These are phyloP conservation scores for Fusarium coffeatum DNA, from an alignment of 2,329 filamentous ascomycete genomes.

Conservation along the genomic window DNA sequence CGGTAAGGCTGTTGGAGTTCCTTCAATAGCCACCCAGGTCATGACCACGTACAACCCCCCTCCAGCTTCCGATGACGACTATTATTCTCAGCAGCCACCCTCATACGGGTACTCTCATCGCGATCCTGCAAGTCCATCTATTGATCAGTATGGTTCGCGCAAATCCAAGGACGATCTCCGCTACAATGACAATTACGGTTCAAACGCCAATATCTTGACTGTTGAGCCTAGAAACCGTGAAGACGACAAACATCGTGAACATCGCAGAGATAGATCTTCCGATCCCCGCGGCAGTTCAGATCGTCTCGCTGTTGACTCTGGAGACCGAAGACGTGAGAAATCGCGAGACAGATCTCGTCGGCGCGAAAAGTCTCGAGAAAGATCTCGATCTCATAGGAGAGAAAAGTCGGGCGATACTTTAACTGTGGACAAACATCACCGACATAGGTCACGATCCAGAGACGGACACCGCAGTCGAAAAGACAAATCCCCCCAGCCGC, in stretches of 20 bases:
- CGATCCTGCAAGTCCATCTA: constrained; percentile 32
- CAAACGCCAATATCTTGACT: constrained; percentile 55
- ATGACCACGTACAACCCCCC: constrained; percentile 45
- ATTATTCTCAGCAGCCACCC: constrained; percentile 27
- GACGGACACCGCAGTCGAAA: constrained; percentile 42
- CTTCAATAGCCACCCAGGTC: constrained; percentile 39
- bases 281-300: constrained; percentile 39
- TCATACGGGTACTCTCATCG: constrained; percentile 29
- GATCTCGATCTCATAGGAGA: constrained; percentile 36
- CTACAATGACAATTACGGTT: constrained; percentile 53
- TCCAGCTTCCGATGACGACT: constrained; percentile 15
- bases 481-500: constrained; percentile 61
- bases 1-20: constrained; percentile 38
- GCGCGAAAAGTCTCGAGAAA: constrained; percentile 45
- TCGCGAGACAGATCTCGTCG: constrained; percentile 39
- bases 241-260: constrained; percentile 51
- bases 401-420: constrained; percentile 41
- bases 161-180: constrained; percentile 40
- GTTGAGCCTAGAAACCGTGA: constrained; percentile 55
- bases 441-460: constrained; percentile 29
- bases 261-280: constrained; percentile 47
- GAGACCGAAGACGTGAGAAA: constrained; percentile 43
- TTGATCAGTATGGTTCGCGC: constrained; percentile 36
- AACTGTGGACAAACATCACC: constrained; percentile 33
- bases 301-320: constrained; percentile 37